phyloP scores from a whole-genome alignment of 495 filamentous ascomycete genomes.

The Trichoderma parareesei region DNA sequence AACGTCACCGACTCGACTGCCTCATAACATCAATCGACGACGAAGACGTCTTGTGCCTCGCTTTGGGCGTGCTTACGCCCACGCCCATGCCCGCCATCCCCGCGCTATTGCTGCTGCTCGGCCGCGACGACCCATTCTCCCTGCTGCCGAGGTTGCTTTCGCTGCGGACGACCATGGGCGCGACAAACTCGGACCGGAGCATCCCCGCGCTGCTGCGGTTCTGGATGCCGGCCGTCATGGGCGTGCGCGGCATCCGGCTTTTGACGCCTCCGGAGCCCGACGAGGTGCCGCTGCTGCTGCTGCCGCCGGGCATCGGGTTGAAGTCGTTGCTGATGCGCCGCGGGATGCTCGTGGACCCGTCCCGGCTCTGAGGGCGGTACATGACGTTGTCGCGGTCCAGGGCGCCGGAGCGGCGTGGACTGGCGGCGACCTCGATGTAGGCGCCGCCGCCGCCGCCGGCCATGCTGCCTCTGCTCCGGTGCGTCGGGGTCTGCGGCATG shows the following conservation, averaged over 20 bases:
- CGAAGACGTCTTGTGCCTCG: constrained; percentile 1
- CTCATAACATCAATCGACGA: neutral
- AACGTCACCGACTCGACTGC: neutral
- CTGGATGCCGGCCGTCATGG: neutral
- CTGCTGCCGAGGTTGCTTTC: constrained; percentile 23
- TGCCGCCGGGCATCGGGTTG: constrained; percentile 13
- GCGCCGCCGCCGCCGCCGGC: constrained; percentile 15
- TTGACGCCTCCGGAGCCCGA: neutral
- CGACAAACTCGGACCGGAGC: neutral
- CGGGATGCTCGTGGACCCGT: constrained; percentile 33
- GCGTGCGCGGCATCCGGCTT: neutral
- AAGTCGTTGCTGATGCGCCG: constrained; percentile 32
- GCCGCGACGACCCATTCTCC: constrained; percentile 17
- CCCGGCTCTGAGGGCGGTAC: constrained; percentile 41
- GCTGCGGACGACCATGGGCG: constrained; percentile 13
- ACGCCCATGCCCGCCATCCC: neutral
- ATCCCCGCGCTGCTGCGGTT: neutral
- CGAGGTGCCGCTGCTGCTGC: neutral
- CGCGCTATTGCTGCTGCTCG: neutral
- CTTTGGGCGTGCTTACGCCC: neutral
- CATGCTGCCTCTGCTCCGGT: constrained; percentile 31
- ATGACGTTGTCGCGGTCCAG: constrained; percentile 32
- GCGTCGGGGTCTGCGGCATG: constrained; percentile 42
- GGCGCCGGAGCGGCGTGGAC: constrained; percentile 33
- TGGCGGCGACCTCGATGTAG: constrained; percentile 38